A percentile compares a stretch with the other conserved stretches of the same genome.
Conservation (phyloP, 768 basidiomycete genomes). For the Cubamyces sp. region DNA sequence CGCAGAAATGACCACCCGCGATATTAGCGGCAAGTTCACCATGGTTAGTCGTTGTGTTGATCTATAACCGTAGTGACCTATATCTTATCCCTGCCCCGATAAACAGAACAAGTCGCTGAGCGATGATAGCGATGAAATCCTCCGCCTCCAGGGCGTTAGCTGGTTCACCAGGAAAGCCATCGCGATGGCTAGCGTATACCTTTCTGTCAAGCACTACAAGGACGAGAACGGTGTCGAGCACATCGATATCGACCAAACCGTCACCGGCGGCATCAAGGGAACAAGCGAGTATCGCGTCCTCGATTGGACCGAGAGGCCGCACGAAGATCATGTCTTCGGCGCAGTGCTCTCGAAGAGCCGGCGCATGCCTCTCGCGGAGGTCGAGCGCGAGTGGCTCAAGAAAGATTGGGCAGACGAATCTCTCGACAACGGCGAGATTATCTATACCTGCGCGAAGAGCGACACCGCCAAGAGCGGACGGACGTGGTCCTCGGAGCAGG, state of each 20-base stretch:
- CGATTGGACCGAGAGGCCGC: constrained; percentile 55
- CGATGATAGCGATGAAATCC: constrained; percentile 63
- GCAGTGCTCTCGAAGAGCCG: constrained; percentile 47
- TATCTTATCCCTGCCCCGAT: background rate
- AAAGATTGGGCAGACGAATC: constrained; percentile 49
- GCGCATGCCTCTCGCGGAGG: constrained; percentile 35
- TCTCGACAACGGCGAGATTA: constrained; percentile 36
- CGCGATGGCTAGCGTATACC: constrained; percentile 55
- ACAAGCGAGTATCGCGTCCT: constrained; percentile 61
- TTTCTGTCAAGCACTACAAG: constrained; percentile 63
- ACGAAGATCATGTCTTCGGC: constrained; percentile 68
- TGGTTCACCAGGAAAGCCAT: constrained; percentile 75
- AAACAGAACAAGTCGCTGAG: constrained; percentile 70
- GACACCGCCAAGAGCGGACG: constrained; percentile 63
- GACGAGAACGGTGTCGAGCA: constrained; percentile 62
- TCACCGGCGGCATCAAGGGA: constrained; percentile 64
- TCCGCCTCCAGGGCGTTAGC: constrained; percentile 69
- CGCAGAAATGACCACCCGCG: constrained; percentile 56
- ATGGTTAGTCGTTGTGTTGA: constrained; percentile 51
- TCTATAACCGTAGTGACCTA: background rate
- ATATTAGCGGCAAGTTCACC: constrained; percentile 63
- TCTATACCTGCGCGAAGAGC: constrained; percentile 51
- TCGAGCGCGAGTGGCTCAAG: constrained; percentile 43
- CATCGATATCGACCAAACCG: constrained; percentile 66
- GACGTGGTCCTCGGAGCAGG: constrained; percentile 70